Evolutionary conservation across 345 rosid genomes (phyloP).

Genomic region (Bretschneidera sinensis): DNA sequence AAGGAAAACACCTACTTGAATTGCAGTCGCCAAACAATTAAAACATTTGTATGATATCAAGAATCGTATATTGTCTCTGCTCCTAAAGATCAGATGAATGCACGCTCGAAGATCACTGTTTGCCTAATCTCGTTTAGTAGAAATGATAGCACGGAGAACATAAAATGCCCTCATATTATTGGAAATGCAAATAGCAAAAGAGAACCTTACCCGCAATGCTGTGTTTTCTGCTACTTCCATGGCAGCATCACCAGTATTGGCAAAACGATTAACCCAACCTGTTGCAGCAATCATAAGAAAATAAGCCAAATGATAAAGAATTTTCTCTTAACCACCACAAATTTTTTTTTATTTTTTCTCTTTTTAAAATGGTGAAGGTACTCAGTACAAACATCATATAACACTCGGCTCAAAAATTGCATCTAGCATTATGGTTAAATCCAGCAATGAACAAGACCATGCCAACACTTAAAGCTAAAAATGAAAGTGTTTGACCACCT

Average conservation of each 20-base stretch:
- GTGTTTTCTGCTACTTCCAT: conserved; percentile 84
- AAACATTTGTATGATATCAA: background rate
- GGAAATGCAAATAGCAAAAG: background rate
- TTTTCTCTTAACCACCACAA: too few relatives aligned
- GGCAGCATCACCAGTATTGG: conserved; percentile 89
- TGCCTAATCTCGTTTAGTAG: background rate
- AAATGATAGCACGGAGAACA: background rate
- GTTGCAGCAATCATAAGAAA: conserved; percentile 21
- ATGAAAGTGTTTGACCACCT: too few relatives aligned
- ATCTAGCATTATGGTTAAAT: too few relatives aligned
- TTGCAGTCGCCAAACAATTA: background rate
- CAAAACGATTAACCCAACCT: conserved; percentile 99
- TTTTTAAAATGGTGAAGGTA: background rate
- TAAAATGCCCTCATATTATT: too few relatives aligned
- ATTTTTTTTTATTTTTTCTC: too few relatives aligned
- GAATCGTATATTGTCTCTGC: background rate
- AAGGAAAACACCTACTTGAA: background rate
- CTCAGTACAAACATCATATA: too few relatives aligned
- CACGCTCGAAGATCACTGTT: background rate
- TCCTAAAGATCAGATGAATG: background rate
- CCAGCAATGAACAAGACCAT: background rate
- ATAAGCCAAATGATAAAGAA: background rate
- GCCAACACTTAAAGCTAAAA: too few relatives aligned
- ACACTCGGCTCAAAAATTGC: too few relatives aligned
- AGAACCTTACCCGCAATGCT: conserved; percentile 61